Evolutionary conservation across 2,329 filamentous ascomycete species (phyloP), one percentile per base, ranked within the genome.

Genomic region (Aulographum hederae): DNA sequence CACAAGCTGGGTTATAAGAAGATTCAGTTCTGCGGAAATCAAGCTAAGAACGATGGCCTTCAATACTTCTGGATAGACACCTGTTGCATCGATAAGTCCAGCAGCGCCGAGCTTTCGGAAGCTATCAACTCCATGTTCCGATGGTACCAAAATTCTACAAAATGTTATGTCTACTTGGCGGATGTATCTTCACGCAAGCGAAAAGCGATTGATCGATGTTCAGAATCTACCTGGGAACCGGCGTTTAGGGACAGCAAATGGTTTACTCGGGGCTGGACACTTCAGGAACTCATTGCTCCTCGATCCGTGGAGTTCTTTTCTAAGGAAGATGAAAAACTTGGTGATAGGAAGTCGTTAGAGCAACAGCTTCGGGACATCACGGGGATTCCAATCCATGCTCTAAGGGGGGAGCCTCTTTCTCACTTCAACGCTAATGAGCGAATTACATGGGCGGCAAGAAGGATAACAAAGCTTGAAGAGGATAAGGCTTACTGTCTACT

Each of bases 21-120:
- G 32, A 37, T 35, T 20, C 13, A 35, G 28, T 33, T 29, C 28
- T 18, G 30, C 23, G 5, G 19, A 32, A 21, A 32, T 28, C 31
- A 33, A 37, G 38, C 38, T 8, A 30, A 14, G n/a, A 15, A 14
- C n/a, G 17, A 31, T 19, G 23, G n/a, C 6, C 6, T 39, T 4
- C 30, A 37, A 4, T 54, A 50, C 26, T 38, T 44, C n/a, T 57
- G 53, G 53, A 41, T 53, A 4, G 53, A 56, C 37, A 55, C 51
- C 1, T 53, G 48, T 38, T 56, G 53, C 32, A 55, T 56, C 34
- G 47, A 54, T 37, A 54, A 54, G 36, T 37, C 37, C 1, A 50
- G 43, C 34, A 49, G 43, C 28, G 40, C 50, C 0, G 53, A 55
- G 40, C 40, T 56, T 2, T 46, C 46, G 2, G 46, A 54, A 33